Evolutionary conservation across 169 alveolate genomes (phyloP), one percentile per base, ranked within the genome.

Genomic region (Eimeria tenella): DNA sequence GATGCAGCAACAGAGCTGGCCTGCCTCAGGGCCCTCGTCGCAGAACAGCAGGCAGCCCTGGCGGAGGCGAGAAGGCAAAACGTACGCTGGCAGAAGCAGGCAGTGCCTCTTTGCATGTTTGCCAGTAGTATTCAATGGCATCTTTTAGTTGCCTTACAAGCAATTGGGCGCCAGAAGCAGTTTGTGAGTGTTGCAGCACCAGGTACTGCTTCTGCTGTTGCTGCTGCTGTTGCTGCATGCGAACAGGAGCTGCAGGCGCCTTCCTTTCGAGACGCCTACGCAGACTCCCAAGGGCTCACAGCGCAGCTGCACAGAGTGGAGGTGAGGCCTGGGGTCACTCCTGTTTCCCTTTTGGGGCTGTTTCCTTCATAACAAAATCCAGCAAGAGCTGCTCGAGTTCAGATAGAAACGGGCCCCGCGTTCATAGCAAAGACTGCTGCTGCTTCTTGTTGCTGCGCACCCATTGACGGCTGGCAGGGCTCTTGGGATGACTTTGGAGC

Each of bases 291-390:
- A 5, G 83, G 83, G 19, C 83, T 73, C 25, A 73, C 56, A 17
- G n/a, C 56, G 83, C 83, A 73, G 83, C 83, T 73, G 83, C 83
- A 73, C 56, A 73, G 58, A 31, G 83, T 73, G 83, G 83, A 73
- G 83, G 83, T 73, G 56, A 11, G 83, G 19, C 58, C n/a, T 19
- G n/a, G 25, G 10, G 10, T n/a, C 19, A n/a, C 25, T 65, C 1
- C 31, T 1, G 49, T 4, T n/a, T 4, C 25, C 19, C 75, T 15
- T 65, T 65, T n/a, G 9, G 11, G 9, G 21, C 31, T 65, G 31
- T 17, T 58, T 58, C 21, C 42, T 31, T 31, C 42, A 31, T 0
- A 31, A 31, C 42, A 31, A 31, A 31, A 31, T 0, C 42, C 42
- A 31, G 42, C 42, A 31, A 31, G 42, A 31, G 42, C 42, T 31